phyloP scores from a whole-genome alignment of 2,329 filamentous ascomycete species.

The Zasmidium angulare region DNA sequence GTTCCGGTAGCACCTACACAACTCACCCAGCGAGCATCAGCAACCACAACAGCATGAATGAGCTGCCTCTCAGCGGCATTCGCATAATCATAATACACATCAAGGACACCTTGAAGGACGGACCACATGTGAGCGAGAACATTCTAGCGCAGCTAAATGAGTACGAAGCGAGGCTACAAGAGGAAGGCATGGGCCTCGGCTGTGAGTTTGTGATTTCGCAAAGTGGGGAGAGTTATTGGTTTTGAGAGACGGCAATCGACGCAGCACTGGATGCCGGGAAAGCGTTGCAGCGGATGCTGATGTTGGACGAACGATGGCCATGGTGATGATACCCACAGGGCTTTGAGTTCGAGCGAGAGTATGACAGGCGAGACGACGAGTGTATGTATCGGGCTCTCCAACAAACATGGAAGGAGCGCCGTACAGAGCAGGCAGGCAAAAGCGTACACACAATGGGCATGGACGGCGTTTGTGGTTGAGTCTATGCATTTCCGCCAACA shows the following conservation, averaged over 20 bases:
- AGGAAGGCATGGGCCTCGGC: conserved; percentile 62
- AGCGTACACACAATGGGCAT: too few relatives aligned
- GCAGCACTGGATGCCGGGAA: too few relatives aligned
- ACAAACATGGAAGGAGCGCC: too few relatives aligned
- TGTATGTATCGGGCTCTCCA: too few relatives aligned
- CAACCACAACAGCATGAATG: conserved; percentile 6
- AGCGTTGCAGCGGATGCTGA: too few relatives aligned
- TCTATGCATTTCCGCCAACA: too few relatives aligned
- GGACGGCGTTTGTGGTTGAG: too few relatives aligned
- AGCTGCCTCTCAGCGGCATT: conserved; percentile 65
- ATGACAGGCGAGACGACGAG: too few relatives aligned
- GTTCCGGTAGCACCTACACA: conserved; percentile 4
- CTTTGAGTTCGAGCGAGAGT: too few relatives aligned
- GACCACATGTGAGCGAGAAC: conserved; percentile 59
- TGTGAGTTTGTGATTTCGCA: conserved; percentile 76
- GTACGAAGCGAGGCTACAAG: conserved; percentile 53
- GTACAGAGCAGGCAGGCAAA: too few relatives aligned
- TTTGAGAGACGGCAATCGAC: conserved; percentile 34
- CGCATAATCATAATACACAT: conserved; percentile 89
- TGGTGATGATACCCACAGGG: too few relatives aligned
- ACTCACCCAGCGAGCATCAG: background rate
- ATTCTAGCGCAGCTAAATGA: conserved; percentile 70
- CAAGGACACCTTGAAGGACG: conserved; percentile 76
- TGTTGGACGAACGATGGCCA: too few relatives aligned
- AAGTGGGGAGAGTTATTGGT: conserved; percentile 60